These are phyloP conservation scores for Odontarrhena argentea DNA, from an alignment of 345 rosid genomes.

Conservation along the genomic window DNA sequence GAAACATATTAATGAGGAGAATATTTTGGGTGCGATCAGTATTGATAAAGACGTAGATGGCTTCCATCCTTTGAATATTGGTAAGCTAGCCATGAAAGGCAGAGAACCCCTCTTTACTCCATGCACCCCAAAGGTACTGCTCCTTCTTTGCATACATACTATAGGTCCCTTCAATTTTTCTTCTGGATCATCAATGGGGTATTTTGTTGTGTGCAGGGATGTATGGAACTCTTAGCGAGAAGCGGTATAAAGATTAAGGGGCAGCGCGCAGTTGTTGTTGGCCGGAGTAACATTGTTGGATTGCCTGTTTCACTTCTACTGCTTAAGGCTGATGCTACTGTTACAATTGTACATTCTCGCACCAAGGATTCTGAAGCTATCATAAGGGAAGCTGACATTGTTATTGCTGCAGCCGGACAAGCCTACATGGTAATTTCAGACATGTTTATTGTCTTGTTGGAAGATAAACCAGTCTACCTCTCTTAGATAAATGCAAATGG, in stretches of 20 bases:
- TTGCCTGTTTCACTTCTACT: slow-evolving; percentile 83
- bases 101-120: slow-evolving; percentile 91
- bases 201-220: slow-evolving; percentile 56
- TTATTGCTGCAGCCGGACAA: slow-evolving; percentile 95
- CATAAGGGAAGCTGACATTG: slow-evolving; percentile 82
- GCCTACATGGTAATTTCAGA: slow-evolving; percentile 65
- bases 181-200: not conserved
- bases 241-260: slow-evolving; percentile 74
- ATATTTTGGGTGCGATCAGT: slow-evolving; percentile 70
- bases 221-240: slow-evolving; percentile 80
- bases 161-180: not conserved
- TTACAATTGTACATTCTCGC: slow-evolving; percentile 72
- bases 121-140: slow-evolving; percentile 86
- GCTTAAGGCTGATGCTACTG: slow-evolving; percentile 95
- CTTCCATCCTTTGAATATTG: slow-evolving; percentile 92
- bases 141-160: slow-evolving; percentile 10
- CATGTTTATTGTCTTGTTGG: not conserved
- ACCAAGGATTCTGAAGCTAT: slow-evolving; percentile 65
- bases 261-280: slow-evolving; percentile 81
- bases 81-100: slow-evolving; percentile 98
- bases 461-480: not conserved
- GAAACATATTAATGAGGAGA: slow-evolving; percentile 84
- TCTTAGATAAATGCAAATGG: not conserved
- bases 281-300: slow-evolving; percentile 94
- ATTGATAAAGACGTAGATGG: slow-evolving; percentile 93